These are phyloP conservation scores for Hypoxylon sp. DNA, from an alignment of 2,329 filamentous ascomycete species.

Conservation along the genomic window DNA sequence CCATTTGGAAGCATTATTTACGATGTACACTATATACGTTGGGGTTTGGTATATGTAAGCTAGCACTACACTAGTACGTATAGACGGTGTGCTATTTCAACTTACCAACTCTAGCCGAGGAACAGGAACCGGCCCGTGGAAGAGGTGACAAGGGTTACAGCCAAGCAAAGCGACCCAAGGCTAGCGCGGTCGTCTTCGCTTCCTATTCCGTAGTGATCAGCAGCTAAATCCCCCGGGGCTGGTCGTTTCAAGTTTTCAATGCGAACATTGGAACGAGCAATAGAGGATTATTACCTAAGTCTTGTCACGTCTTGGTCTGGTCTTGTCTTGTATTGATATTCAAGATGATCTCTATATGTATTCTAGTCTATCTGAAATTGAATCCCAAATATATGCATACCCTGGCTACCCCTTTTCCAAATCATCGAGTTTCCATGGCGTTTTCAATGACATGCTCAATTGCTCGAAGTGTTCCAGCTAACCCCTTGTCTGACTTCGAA, in stretches of 20 bases:
- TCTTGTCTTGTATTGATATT: constrained; percentile 1
- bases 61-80: too few species aligned
- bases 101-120: background rate
- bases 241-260: constrained; percentile 19
- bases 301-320: background rate
- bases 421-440: constrained; percentile 31
- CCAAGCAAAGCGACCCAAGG: background rate
- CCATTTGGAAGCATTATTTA: constrained; percentile 2
- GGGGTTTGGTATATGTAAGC: background rate
- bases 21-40: background rate
- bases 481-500: constrained; percentile 43
- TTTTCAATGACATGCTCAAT: constrained; percentile 50
- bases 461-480: constrained; percentile 45
- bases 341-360: constrained; percentile 8
- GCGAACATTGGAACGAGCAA: constrained; percentile 13
- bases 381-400: background rate
- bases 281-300: constrained; percentile 7
- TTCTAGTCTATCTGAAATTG: background rate
- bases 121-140: constrained; percentile 5
- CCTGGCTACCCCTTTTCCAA: background rate
- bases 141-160: constrained; percentile 15
- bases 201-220: constrained; percentile 17
- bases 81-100: background rate
- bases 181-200: background rate
- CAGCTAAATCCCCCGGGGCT: constrained; percentile 5